These are phyloP conservation scores for Musa itinerans DNA, from an alignment of 176 grass and related monocot species.

Conservation along the genomic window DNA sequence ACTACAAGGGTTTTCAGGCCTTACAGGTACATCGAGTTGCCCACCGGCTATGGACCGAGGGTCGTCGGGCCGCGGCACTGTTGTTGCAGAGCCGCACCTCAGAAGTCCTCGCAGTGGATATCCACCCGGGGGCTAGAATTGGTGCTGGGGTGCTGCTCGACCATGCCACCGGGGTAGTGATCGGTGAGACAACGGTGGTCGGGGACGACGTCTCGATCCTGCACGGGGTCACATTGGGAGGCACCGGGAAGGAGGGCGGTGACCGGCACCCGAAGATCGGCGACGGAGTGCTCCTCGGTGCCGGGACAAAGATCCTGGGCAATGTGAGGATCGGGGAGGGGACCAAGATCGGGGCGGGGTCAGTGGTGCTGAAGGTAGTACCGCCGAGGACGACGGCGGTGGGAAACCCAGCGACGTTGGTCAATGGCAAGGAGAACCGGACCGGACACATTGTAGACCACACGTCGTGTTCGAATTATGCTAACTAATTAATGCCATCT, in stretches of 20 bases:
- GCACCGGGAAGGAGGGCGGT: constrained; percentile 62
- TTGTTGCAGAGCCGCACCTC: constrained; percentile 70
- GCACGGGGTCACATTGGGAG: constrained; percentile 69
- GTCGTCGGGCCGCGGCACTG: constrained; percentile 36
- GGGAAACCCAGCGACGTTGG: constrained; percentile 52
- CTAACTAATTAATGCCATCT: no score
- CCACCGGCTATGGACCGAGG: constrained; percentile 52
- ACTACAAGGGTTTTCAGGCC: constrained; percentile 89
- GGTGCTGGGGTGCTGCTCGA: constrained; percentile 57
- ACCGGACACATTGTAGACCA: no score
- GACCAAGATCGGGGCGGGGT: constrained; percentile 68
- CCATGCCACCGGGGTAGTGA: constrained; percentile 78
- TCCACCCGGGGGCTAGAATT: constrained; percentile 73
- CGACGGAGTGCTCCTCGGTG: constrained; percentile 71
- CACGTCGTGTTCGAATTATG: no score
- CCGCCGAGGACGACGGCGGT: constrained; percentile 49
- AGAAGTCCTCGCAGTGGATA: constrained; percentile 87
- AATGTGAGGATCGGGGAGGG: constrained; percentile 54
- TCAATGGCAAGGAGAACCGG: constrained; percentile 16
- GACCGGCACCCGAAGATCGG: constrained; percentile 87
- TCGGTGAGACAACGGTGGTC: constrained; percentile 50
- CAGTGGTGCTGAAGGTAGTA: constrained; percentile 63
- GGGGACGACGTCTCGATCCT: constrained; percentile 68
- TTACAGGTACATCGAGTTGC: constrained; percentile 71
- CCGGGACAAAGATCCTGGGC: constrained; percentile 74